These are phyloP conservation scores for Rhizoclosmatium sp. DNA, from an alignment of 192 early-diverging fungal genomes.

Conservation along the genomic window DNA sequence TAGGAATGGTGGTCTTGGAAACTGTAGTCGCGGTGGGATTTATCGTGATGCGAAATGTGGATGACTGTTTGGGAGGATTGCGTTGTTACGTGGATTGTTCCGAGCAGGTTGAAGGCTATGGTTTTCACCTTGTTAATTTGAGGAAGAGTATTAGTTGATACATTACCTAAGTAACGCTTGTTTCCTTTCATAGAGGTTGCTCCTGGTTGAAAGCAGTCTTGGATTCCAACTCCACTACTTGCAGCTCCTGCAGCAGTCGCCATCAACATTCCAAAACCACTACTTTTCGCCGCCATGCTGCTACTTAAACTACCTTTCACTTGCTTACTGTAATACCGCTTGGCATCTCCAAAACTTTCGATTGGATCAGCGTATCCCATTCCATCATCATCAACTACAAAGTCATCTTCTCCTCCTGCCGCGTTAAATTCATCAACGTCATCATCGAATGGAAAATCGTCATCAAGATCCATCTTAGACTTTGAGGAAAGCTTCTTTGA, in stretches of 20 bases:
- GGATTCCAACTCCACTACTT: constrained; percentile 40
- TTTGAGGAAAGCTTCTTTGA: too few species aligned
- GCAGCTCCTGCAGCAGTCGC: not conserved
- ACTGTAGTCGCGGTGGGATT: constrained; percentile 78
- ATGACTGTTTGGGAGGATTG: constrained; percentile 73
- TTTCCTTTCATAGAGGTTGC: constrained; percentile 65
- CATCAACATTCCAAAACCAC: not conserved
- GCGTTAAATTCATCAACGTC: constrained; percentile 59
- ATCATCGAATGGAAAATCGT: constrained; percentile 46
- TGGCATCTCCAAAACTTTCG: constrained; percentile 39
- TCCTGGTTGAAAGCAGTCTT: constrained; percentile 86
- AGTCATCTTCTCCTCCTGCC: constrained; percentile 52
- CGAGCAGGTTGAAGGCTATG: constrained; percentile 86
- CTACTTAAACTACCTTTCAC: not conserved
- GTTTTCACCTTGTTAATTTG: too few species aligned
- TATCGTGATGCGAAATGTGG: constrained; percentile 91
- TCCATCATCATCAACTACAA: constrained; percentile 91
- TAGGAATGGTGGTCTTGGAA: constrained; percentile 83
- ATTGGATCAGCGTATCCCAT: constrained; percentile 68
- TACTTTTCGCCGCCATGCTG: not conserved
- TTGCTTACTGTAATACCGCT: constrained; percentile 44
- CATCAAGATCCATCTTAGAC: not conserved
- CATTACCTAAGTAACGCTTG: constrained; percentile 49
- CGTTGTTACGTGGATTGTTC: constrained; percentile 76
- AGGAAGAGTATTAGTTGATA: too few species aligned